Base-by-base conservation (phyloP, 352 stramenopile genomes). In the Phytophthora pseudosyringae region DNA sequence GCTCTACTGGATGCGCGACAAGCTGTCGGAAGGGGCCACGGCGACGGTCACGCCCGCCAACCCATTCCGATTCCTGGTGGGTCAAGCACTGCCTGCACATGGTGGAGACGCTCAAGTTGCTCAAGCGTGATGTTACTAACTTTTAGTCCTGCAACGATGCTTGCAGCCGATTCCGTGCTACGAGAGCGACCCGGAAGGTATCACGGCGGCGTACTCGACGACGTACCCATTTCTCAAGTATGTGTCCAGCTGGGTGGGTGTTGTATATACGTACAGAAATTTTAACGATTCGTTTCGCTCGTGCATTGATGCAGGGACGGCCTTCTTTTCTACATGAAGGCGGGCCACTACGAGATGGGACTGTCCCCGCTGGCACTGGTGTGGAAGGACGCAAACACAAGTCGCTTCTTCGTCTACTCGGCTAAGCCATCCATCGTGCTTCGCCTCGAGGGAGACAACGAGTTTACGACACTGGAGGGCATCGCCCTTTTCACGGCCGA, bases 1-100 rank as follows among this genome's bases (percentile, higher is more conserved):
- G 13, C 76, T 94, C 4, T 98, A 95, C 69, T 98, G 91, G 91
- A 75, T 97, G 55, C 87, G 86, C 4, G 90, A 96, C 67, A 97
- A 98, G 73, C 78, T 98, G 6, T 76, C 76, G 3, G 92, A 98
- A 73, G 81, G 78, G 40, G 72, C 67, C 5, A 69, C 83, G 1
- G 71, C 63, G 15, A 80, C 57, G 2, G 54, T 80, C 11, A 74
- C 86, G 8, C 59, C 81, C 0, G 78, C 82, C 2, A 96, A 96
- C 52, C 86, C 85, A 1, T 94, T 79, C 52, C 84, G 73, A 13
- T 94, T 96, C 52, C 35, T 93, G 61, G 88, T 96, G 64, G 0
- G 68, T 44, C 5, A 25, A 38, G 21, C 26, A 3, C 6, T 53
- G 50, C 6, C 31, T 35, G 10, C 31, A 35, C 31, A 11, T 35